A percentile compares a stretch with the other conserved stretches of the same genome.
Evolutionary conservation across 1,284 basidiomycete species (phyloP).

Genomic region (Moesziomyces aphidis): DNA sequence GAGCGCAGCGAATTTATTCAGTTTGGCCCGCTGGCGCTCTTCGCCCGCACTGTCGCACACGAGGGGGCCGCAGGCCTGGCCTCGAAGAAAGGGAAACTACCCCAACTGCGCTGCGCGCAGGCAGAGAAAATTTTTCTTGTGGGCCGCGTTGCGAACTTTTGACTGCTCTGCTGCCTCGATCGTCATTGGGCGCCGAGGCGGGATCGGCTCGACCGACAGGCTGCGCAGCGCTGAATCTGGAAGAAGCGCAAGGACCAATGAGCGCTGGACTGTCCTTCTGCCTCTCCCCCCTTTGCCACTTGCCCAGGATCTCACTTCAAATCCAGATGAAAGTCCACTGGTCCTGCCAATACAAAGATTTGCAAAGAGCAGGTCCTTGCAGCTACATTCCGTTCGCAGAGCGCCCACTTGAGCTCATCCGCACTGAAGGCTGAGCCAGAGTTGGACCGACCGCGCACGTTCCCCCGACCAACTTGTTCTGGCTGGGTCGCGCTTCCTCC

Average conservation of each 20-base stretch:
- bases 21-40: constrained; percentile 15
- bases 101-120: constrained; percentile 17
- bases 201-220: constrained; percentile 1
- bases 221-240: constrained; percentile 8
- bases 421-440: too few species aligned
- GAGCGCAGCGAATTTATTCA: constrained; percentile 29
- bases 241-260: constrained; percentile 24
- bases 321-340: too few species aligned
- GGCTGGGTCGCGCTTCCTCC: background rate
- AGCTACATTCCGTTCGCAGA: too few species aligned
- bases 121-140: constrained; percentile 47
- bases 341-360: too few species aligned
- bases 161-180: constrained; percentile 28
- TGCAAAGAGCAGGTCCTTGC: too few species aligned
- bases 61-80: background rate
- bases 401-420: too few species aligned
- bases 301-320: too few species aligned
- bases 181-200: constrained; percentile 10
- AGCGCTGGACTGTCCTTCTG: background rate
- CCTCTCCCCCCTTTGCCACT: background rate
- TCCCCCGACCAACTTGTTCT: background rate
- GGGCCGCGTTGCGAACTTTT: constrained; percentile 26
- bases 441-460: background rate
- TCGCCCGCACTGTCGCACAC: constrained; percentile 1
- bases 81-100: constrained; percentile 10